Evolutionary conservation across 805 yeast species (phyloP).

Genomic region (Lipomyces starkeyi): DNA sequence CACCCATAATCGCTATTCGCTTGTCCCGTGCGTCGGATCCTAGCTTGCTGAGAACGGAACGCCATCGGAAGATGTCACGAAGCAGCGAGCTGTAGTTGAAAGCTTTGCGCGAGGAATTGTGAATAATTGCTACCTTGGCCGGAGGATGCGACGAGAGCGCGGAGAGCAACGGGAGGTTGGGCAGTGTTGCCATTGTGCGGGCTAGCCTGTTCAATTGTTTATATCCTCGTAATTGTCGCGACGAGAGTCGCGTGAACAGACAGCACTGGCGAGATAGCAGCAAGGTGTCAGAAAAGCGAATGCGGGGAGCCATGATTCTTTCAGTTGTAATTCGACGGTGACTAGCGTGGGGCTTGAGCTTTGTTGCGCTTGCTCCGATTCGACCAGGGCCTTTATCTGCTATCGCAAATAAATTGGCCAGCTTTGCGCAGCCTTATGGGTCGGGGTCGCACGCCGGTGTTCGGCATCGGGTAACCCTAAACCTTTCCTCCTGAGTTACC

Average conservation of each 20-base stretch:
- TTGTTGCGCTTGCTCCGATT: background rate
- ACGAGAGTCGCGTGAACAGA: background rate
- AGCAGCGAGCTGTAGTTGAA: constrained; percentile 44
- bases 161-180: constrained; percentile 26
- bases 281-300: background rate
- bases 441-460: too few relatives aligned
- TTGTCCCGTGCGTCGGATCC: constrained; percentile 20
- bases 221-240: background rate
- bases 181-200: constrained; percentile 22
- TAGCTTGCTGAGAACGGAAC: constrained; percentile 30
- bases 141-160: constrained; percentile 38
- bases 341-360: background rate
- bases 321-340: background rate
- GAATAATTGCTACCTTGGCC: constrained; percentile 44
- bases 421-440: too few relatives aligned
- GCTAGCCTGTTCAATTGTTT: background rate
- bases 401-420: background rate
- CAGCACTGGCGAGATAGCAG: background rate
- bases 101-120: constrained; percentile 43
- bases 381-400: background rate
- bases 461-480: too few relatives aligned
- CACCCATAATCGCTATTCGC: constrained; percentile 47
- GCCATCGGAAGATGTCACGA: constrained; percentile 42
- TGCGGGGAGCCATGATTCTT: background rate
- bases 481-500: too few relatives aligned